phyloP scores from a whole-genome alignment of 805 yeast genomes.

The Lipomyces chichibuensis region DNA sequence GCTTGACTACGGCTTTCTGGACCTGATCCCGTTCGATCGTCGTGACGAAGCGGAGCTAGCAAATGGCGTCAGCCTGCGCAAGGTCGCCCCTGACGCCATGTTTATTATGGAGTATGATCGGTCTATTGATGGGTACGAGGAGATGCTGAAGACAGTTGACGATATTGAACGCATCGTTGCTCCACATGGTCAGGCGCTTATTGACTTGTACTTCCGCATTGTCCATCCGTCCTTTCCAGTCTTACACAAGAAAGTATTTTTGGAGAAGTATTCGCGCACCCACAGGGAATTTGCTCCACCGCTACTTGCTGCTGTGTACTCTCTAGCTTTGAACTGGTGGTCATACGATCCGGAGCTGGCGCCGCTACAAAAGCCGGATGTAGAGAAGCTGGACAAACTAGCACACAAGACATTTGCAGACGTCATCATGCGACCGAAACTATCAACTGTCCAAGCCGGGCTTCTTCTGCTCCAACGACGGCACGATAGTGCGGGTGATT shows the following conservation, averaged over 20 bases:
- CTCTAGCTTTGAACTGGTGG: constrained; percentile 93
- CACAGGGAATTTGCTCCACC: constrained; percentile 93
- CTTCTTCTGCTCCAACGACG: constrained; percentile 65
- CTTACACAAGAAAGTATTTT: constrained; percentile 83
- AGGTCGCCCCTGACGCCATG: constrained; percentile 74
- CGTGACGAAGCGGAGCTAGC: constrained; percentile 80
- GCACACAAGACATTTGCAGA: constrained; percentile 69
- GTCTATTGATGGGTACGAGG: constrained; percentile 65
- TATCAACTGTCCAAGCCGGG: constrained; percentile 92
- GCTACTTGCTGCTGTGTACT: constrained; percentile 84
- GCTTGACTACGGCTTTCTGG: constrained; percentile 72
- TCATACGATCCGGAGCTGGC: constrained; percentile 78
- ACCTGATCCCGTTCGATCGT: constrained; percentile 64
- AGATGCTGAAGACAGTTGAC: constrained; percentile 77
- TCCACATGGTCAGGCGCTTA: constrained; percentile 81
- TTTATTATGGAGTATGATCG: constrained; percentile 77
- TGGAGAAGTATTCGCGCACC: constrained; percentile 88
- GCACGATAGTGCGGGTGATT: constrained; percentile 28
- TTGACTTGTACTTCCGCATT: constrained; percentile 76
- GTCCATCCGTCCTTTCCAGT: constrained; percentile 93
- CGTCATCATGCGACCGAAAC: constrained; percentile 80
- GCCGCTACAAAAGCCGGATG: constrained; percentile 78
- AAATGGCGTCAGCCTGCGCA: constrained; percentile 67
- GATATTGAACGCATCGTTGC: constrained; percentile 80
- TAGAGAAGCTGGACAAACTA: constrained; percentile 65